Conservation (phyloP, 129 eudicot species). For the Centaurea solstitialis region DNA sequence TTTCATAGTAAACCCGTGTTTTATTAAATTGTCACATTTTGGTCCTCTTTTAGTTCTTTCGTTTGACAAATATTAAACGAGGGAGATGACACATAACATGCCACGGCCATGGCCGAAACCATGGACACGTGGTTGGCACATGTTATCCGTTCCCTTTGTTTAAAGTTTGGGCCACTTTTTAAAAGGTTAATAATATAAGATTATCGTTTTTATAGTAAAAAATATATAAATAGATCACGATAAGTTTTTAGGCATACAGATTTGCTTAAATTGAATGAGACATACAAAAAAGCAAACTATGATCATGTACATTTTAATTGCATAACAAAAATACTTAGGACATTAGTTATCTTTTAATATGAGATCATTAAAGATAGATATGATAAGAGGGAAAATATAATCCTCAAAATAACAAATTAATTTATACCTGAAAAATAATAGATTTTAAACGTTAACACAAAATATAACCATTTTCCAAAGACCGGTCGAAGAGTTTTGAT, state of each 20-base stretch:
- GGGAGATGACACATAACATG: no score
- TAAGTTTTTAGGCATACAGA: background rate
- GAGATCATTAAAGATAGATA: no score
- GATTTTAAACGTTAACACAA: no score
- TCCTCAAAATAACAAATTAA: no score
- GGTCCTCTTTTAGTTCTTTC: background rate
- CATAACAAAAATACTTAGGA: no score
- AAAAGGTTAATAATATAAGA: background rate
- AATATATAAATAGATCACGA: background rate
- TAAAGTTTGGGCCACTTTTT: background rate
- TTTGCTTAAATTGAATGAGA: background rate
- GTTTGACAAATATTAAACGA: background rate
- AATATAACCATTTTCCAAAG: no score
- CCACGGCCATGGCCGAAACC: background rate
- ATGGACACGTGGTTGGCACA: slow-evolving; percentile 23
- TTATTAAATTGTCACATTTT: background rate
- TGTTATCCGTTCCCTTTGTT: background rate
- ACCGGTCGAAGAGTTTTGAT: no score
- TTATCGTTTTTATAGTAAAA: background rate
- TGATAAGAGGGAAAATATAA: no score
- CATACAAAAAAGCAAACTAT: background rate
- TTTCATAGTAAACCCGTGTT: background rate
- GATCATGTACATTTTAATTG: background rate
- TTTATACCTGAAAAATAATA: no score
- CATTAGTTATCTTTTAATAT: no score